Percentiles rank a stretch among this genome's conserved stretches.
Conservation (phyloP, 768 basidiomycete genomes). For the Tubosaeta sp. region DNA sequence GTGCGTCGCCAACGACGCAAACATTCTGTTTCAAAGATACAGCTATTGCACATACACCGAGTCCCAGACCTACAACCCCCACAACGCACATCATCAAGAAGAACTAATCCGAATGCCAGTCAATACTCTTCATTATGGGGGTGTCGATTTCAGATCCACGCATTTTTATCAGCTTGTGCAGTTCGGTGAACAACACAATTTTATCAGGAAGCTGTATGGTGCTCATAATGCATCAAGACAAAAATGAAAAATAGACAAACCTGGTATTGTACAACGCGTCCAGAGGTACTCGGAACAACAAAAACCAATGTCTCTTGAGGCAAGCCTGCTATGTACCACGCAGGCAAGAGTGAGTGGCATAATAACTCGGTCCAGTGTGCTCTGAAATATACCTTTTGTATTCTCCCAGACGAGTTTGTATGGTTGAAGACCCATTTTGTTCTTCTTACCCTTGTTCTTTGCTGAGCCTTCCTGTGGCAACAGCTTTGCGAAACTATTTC, state of each 20-base stretch:
- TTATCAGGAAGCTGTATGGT: conserved; percentile 41
- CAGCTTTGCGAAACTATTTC: conserved; percentile 34
- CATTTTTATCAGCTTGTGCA: conserved; percentile 29
- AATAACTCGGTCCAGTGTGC: background rate
- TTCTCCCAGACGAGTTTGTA: conserved; percentile 18
- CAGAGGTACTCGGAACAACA: conserved; percentile 74
- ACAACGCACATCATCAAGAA: conserved; percentile 1
- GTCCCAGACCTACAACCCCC: too few relatives aligned
- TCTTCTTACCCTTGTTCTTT: conserved; percentile 6
- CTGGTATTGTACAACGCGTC: conserved; percentile 67
- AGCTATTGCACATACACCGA: too few relatives aligned
- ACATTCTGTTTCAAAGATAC: background rate
- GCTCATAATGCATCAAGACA: background rate
- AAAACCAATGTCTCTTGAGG: conserved; percentile 63
- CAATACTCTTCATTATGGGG: conserved; percentile 3
- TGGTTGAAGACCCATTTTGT: conserved; percentile 18
- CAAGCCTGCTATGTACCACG: background rate
- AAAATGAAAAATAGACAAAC: conserved; percentile 33
- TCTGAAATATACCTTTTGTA: conserved; percentile 4
- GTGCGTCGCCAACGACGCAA: background rate
- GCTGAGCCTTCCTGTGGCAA: conserved; percentile 1
- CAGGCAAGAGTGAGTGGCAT: background rate
- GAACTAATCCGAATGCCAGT: background rate
- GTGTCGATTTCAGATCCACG: conserved; percentile 10
- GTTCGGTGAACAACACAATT: conserved; percentile 36